phyloP scores from a whole-genome alignment of 768 basidiomycete species.

The Royoungia palumana region DNA sequence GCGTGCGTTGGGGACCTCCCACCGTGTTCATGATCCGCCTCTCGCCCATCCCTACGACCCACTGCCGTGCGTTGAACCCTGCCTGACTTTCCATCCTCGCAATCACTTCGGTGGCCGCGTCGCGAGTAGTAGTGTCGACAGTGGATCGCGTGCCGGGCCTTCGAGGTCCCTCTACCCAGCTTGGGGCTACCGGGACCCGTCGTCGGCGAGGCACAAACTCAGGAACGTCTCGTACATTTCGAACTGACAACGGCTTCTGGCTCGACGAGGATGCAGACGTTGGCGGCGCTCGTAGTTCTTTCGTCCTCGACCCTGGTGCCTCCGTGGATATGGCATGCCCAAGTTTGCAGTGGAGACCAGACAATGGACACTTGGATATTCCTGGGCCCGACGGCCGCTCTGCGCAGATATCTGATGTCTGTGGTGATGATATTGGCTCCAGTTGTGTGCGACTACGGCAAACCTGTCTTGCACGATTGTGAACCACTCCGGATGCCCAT shows the following conservation, averaged over 20 bases:
- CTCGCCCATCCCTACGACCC: constrained; percentile 3
- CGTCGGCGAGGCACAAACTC: constrained; percentile 27
- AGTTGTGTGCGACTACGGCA: constrained; percentile 4
- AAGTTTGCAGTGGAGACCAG: constrained; percentile 24
- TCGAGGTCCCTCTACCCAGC: not conserved
- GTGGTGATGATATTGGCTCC: constrained; percentile 25
- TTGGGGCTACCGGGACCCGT: not conserved
- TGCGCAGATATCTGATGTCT: constrained; percentile 25
- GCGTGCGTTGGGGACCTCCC: constrained; percentile 1
- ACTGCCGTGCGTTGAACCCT: constrained; percentile 4
- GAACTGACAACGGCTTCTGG: constrained; percentile 3
- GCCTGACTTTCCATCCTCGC: constrained; percentile 24
- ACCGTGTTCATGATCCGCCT: not conserved
- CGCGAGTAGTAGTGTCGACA: constrained; percentile 3
- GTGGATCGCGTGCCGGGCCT: not conserved
- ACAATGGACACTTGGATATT: constrained; percentile 21
- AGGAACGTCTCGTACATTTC: constrained; percentile 18
- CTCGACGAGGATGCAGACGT: not conserved
- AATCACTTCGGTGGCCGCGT: constrained; percentile 20
- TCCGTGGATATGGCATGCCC: not conserved
- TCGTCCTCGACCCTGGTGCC: not conserved
- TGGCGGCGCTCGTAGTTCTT: not conserved
- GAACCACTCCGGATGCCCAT: constrained; percentile 26
- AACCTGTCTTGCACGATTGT: constrained; percentile 20
- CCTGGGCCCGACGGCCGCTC: constrained; percentile 23